Conservation (phyloP, 2,329 filamentous ascomycete species). For the Diaporthe sp. region DNA sequence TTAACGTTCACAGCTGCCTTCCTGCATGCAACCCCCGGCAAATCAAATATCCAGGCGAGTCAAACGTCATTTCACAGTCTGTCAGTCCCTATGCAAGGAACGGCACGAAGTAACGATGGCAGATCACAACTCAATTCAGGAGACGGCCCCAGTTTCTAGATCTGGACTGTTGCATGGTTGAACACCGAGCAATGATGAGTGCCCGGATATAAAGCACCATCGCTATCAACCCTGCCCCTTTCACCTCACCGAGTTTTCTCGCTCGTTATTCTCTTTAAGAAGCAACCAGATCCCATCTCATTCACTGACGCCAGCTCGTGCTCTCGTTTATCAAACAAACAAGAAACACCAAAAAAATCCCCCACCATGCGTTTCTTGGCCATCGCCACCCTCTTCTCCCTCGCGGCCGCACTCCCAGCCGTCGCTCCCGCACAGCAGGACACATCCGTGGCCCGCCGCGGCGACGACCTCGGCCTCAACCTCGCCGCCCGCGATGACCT, state of each 20-base stretch:
- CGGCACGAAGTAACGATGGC: slow-evolving; percentile 5
- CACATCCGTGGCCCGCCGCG: slow-evolving; percentile 2
- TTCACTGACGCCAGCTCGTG: neutral
- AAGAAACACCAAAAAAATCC: no score
- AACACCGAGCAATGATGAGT: neutral
- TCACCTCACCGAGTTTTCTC: neutral
- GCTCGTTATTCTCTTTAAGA: neutral
- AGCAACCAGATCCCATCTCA: neutral
- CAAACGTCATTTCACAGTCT: neutral
- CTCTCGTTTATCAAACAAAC: neutral
- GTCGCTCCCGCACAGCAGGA: neutral
- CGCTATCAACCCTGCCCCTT: neutral
- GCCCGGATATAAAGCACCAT: neutral
- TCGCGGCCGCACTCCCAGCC: slow-evolving; percentile 3
- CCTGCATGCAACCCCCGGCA: neutral
- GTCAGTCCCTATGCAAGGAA: slow-evolving; percentile 7
- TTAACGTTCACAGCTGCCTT: neutral
- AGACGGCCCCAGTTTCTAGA: neutral
- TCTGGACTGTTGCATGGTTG: neutral
- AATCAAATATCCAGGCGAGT: neutral
- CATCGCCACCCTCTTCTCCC: neutral
- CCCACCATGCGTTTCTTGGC: slow-evolving; percentile 12
- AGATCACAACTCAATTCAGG: neutral
- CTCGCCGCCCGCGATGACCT: slow-evolving; percentile 16
- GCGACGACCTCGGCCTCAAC: neutral